phyloP scores from a whole-genome alignment of 495 filamentous ascomycete genomes.

The Xanthoparmelia taractica region DNA sequence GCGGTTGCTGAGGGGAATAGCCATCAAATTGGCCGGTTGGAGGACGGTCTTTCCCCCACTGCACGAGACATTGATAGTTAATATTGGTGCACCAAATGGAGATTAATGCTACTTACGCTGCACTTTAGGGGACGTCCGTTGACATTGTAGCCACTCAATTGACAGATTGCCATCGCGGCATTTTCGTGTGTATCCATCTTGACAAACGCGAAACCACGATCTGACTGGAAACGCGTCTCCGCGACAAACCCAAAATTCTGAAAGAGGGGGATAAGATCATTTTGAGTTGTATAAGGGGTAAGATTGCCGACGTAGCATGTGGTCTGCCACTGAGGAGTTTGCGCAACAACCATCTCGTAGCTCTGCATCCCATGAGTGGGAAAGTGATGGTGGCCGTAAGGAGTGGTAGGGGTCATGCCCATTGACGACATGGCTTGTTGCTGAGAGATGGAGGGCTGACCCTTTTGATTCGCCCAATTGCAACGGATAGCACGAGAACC shows the following conservation, averaged over 20 bases:
- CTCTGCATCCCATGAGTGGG: slow-evolving; percentile 93
- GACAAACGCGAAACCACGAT: slow-evolving; percentile 96
- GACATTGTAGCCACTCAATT: slow-evolving; percentile 93
- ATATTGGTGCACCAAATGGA: neutral
- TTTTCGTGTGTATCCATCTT: slow-evolving; percentile 99
- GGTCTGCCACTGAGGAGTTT: slow-evolving; percentile 98
- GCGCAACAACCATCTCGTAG: slow-evolving; percentile 93
- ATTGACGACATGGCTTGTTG: slow-evolving; percentile 95
- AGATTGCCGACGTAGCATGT: slow-evolving; percentile 98
- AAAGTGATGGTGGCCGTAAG: slow-evolving; percentile 96
- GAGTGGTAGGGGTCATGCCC: slow-evolving; percentile 97
- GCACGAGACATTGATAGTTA: slow-evolving; percentile 28
- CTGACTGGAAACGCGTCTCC: slow-evolving; percentile 95
- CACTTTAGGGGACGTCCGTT: slow-evolving; percentile 97
- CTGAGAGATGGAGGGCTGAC: slow-evolving; percentile 94
- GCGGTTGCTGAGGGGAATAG: slow-evolving; percentile 69
- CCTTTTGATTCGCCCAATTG: slow-evolving; percentile 99
- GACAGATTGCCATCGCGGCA: slow-evolving; percentile 96
- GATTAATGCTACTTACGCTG: slow-evolving; percentile 60
- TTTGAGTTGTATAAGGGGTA: slow-evolving; percentile 94
- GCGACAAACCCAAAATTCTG: slow-evolving; percentile 97
- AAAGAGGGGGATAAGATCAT: slow-evolving; percentile 91
- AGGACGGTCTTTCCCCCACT: slow-evolving; percentile 99
- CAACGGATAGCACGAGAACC: slow-evolving; percentile 96
- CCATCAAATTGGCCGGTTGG: slow-evolving; percentile 76